Evolutionary conservation across 73 alveolate species (phyloP).

Genomic region (Breviolum minutum): DNA sequence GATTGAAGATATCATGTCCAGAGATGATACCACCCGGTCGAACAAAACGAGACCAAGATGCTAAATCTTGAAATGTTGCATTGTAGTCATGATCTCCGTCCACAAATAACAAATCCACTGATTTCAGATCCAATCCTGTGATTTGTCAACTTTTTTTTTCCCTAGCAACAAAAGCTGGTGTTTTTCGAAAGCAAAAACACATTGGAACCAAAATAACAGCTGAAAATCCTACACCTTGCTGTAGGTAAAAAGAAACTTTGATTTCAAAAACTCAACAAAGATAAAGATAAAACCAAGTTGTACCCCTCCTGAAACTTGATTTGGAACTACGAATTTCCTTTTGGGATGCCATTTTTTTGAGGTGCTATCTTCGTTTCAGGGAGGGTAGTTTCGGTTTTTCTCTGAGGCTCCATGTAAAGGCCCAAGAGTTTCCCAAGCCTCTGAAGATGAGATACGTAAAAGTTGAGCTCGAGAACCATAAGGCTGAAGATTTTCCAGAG

Average conservation of each 20-base stretch:
- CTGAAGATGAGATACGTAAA: not conserved
- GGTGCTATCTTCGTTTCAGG: not conserved
- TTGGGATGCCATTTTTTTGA: too few species aligned
- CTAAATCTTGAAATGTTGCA: not conserved
- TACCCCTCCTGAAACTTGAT: not conserved
- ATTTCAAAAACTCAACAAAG: too few species aligned
- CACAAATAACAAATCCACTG: slow-evolving; percentile 65
- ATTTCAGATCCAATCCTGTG: not conserved
- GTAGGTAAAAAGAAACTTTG: not conserved
- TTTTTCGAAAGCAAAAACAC: not conserved
- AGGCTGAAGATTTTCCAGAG: not conserved
- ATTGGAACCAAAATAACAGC: too few species aligned
- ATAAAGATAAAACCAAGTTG: not conserved
- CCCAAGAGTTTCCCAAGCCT: slow-evolving; percentile 49
- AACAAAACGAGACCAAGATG: slow-evolving; percentile 19
- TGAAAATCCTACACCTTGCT: not conserved
- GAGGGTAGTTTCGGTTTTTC: too few species aligned
- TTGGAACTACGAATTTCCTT: too few species aligned
- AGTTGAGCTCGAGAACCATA: slow-evolving; percentile 60
- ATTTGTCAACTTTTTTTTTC: not conserved
- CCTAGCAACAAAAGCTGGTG: not conserved
- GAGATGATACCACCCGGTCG: slow-evolving; percentile 38
- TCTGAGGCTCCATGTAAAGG: slow-evolving; percentile 9
- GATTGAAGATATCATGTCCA: slow-evolving; percentile 71
- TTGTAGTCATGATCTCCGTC: slow-evolving; percentile 63